A percentile compares a stretch with the other conserved stretches of the same genome.
Conservation (phyloP, 495 filamentous ascomycete genomes). For the Stereocaulon alpinum region DNA sequence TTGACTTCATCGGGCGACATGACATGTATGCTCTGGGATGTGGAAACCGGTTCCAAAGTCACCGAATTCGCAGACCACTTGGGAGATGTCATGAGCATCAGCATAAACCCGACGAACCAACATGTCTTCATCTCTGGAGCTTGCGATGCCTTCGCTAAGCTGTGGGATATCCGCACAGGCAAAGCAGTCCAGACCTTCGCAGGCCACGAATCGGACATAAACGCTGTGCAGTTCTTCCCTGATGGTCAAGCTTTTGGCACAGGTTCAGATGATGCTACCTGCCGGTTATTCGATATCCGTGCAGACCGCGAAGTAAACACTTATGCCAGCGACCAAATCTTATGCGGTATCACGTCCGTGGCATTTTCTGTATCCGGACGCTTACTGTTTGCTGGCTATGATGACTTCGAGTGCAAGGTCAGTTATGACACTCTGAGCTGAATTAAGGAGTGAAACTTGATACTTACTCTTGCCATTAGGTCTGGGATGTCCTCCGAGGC, state of each 20-base stretch:
- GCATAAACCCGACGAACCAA: conserved; percentile 98
- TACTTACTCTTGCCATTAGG: conserved; percentile 41
- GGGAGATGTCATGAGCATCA: conserved; percentile 99
- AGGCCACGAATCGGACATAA: conserved; percentile 98
- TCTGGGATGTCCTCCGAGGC: conserved; percentile 94
- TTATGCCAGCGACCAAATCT: conserved; percentile 92
- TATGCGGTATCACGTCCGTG: conserved; percentile 96
- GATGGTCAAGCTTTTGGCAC: conserved; percentile 98
- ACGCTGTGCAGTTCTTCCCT: conserved; percentile 98
- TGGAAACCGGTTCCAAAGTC: conserved; percentile 92
- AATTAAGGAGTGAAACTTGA: neutral
- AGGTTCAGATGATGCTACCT: conserved; percentile 94
- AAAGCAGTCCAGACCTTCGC: conserved; percentile 98
- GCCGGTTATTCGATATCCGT: conserved; percentile 94
- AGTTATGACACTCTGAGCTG: conserved; percentile 14
- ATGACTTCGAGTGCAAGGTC: conserved; percentile 99
- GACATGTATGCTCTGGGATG: conserved; percentile 99
- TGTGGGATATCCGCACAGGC: conserved; percentile 97
- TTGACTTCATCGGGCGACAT: conserved; percentile 97
- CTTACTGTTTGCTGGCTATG: conserved; percentile 93
- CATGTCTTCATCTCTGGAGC: conserved; percentile 93
- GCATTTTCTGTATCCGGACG: conserved; percentile 95
- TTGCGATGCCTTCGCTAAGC: conserved; percentile 95
- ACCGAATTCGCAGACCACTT: conserved; percentile 98
- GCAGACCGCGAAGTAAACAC: conserved; percentile 93